phyloP scores from a whole-genome alignment of 371 early-diverging fungal genomes.

The Spiromyces aspiralis region DNA sequence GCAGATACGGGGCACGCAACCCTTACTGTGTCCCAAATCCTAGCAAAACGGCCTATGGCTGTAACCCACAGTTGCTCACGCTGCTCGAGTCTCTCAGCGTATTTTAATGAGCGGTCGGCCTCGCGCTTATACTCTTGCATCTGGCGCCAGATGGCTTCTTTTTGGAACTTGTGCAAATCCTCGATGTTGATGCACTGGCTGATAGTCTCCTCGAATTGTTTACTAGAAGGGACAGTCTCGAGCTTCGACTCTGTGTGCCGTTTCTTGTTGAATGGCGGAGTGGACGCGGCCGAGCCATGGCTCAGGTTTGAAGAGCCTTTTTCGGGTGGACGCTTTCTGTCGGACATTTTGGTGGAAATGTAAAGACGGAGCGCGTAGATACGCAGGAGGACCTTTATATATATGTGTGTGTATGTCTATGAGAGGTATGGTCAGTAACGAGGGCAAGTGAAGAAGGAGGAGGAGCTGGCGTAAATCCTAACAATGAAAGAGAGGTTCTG shows the following conservation, averaged over 20 bases:
- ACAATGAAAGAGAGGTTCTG: too few relatives aligned
- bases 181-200: background rate
- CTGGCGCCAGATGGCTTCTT: slow-evolving; percentile 62
- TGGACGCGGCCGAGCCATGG: too few relatives aligned
- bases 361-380: too few relatives aligned
- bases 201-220: background rate
- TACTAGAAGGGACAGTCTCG: background rate
- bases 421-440: too few relatives aligned
- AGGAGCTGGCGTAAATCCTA: too few relatives aligned
- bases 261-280: background rate
- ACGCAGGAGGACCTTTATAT: too few relatives aligned
- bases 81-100: slow-evolving; percentile 23
- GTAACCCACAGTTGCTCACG: slow-evolving; percentile 24
- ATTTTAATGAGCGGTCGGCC: slow-evolving; percentile 25
- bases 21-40: slow-evolving; percentile 18
- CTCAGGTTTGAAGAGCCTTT: too few relatives aligned
- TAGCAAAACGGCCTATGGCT: slow-evolving; percentile 17
- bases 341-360: too few relatives aligned
- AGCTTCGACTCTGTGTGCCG: background rate
- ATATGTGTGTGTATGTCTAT: too few relatives aligned
- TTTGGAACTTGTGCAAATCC: slow-evolving; percentile 36
- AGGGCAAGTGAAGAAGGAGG: too few relatives aligned
- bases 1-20: too few relatives aligned
- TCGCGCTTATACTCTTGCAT: slow-evolving; percentile 68
- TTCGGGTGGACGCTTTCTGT: too few relatives aligned